These are phyloP conservation scores for Cerioporus squamosus DNA, from an alignment of 1,284 basidiomycete species.

Conservation along the genomic window DNA sequence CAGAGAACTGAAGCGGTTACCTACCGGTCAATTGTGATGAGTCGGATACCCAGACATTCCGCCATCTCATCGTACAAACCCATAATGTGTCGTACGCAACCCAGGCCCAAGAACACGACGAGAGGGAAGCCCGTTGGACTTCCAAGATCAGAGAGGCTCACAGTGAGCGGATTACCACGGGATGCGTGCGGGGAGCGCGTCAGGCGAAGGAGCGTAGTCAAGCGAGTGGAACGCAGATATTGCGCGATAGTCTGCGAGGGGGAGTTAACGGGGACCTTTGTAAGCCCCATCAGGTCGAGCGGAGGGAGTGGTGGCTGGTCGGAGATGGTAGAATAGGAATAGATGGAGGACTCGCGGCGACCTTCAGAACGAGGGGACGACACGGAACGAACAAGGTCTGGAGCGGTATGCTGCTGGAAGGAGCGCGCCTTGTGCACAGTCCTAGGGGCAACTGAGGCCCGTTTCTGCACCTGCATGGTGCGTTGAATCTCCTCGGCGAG, in stretches of 20 bases:
- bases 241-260: slow-evolving; percentile 76
- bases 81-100: slow-evolving; percentile 93
- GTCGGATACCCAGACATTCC: slow-evolving; percentile 79
- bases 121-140: slow-evolving; percentile 83
- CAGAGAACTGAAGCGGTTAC: slow-evolving; percentile 21
- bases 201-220: slow-evolving; percentile 84
- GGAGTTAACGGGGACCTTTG: slow-evolving; percentile 38
- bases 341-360: slow-evolving; percentile 37
- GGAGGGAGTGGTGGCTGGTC: slow-evolving; percentile 41
- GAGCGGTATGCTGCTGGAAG: slow-evolving; percentile 47
- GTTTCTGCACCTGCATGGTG: slow-evolving; percentile 64
- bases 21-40: slow-evolving; percentile 94
- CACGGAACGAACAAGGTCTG: slow-evolving; percentile 50
- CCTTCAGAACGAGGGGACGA: slow-evolving; percentile 59
- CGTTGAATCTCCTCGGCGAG: slow-evolving; percentile 79
- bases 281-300: slow-evolving; percentile 30
- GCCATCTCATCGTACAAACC: slow-evolving; percentile 97
- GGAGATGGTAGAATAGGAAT: slow-evolving; percentile 47
- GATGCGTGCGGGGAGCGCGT: slow-evolving; percentile 81
- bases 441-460: slow-evolving; percentile 41
- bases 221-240: slow-evolving; percentile 82
- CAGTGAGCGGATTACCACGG: slow-evolving; percentile 71
- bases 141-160: slow-evolving; percentile 93
- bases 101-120: slow-evolving; percentile 90
- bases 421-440: slow-evolving; percentile 49